These are phyloP conservation scores for Pyrenula massariospora DNA, from an alignment of 495 filamentous ascomycete genomes.

Conservation along the genomic window DNA sequence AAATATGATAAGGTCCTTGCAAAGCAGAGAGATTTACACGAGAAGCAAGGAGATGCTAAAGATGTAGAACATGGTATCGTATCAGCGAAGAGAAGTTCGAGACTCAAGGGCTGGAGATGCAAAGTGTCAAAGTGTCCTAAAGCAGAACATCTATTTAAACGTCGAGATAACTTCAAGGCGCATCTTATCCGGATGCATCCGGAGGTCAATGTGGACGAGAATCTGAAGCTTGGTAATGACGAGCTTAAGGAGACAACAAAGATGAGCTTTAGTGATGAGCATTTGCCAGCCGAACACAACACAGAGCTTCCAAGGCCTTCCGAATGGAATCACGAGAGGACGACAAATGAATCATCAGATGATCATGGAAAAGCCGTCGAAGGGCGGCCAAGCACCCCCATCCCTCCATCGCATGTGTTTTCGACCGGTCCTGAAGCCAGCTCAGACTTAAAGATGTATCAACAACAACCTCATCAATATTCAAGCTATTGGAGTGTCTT, in stretches of 20 bases:
- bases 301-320: no score
- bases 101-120: conserved; percentile 58
- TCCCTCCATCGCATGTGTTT: no score
- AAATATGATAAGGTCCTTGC: conserved; percentile 56
- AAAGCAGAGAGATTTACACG: conserved; percentile 70
- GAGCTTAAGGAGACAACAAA: no score
- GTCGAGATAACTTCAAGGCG: conserved; percentile 72
- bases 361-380: no score
- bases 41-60: conserved; percentile 57
- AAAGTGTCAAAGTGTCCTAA: conserved; percentile 57
- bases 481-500: background rate
- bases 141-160: background rate
- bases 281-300: no score
- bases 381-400: no score
- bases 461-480: no score
- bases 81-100: conserved; percentile 36
- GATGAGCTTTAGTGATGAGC: no score
- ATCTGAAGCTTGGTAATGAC: conserved; percentile 41
- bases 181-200: conserved; percentile 74
- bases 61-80: conserved; percentile 53
- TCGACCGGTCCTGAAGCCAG: conserved; percentile 25
- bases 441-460: conserved; percentile 14
- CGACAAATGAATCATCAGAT: no score
- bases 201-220: conserved; percentile 35
- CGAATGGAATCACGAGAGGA: no score